Evolutionary conservation across 2,329 filamentous ascomycete genomes (phyloP).

Genomic region (Aspergillus sp.): DNA sequence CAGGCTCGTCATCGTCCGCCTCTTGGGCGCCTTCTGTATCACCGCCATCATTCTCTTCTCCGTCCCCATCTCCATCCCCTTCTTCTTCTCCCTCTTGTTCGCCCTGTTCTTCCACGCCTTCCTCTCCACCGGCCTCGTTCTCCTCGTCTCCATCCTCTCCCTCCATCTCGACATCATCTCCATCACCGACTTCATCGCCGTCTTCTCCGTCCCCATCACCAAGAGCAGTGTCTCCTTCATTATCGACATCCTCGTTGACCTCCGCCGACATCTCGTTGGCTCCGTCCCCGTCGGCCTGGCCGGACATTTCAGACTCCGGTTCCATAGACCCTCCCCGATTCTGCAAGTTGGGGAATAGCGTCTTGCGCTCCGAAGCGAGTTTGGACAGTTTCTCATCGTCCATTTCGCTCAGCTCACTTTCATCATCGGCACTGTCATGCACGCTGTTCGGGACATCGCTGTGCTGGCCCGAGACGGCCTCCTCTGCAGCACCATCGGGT

Average conservation of each 20-base stretch:
- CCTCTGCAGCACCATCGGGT: slow-evolving; percentile 35
- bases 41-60: neutral
- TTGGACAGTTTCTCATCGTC: slow-evolving; percentile 34
- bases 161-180: slow-evolving; percentile 11
- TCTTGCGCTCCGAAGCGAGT: slow-evolving; percentile 20
- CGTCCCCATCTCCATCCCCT: neutral
- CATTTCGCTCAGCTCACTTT: slow-evolving; percentile 67
- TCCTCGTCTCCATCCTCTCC: slow-evolving; percentile 9
- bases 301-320: slow-evolving; percentile 25
- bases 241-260: slow-evolving; percentile 18
- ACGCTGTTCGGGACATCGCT: slow-evolving; percentile 59
- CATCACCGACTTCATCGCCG: slow-evolving; percentile 11
- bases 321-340: slow-evolving; percentile 21
- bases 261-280: slow-evolving; percentile 18
- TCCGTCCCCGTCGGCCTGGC: slow-evolving; percentile 20
- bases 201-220: slow-evolving; percentile 13
- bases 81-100: slow-evolving; percentile 14
- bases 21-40: neutral
- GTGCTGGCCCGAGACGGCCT: slow-evolving; percentile 39
- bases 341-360: slow-evolving; percentile 24
- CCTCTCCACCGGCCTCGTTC: slow-evolving; percentile 8
- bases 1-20: neutral
- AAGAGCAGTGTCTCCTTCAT: slow-evolving; percentile 12
- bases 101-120: slow-evolving; percentile 16
- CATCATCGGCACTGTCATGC: slow-evolving; percentile 65